phyloP scores from a whole-genome alignment of 805 yeast species.

The Candida sithepensis region DNA sequence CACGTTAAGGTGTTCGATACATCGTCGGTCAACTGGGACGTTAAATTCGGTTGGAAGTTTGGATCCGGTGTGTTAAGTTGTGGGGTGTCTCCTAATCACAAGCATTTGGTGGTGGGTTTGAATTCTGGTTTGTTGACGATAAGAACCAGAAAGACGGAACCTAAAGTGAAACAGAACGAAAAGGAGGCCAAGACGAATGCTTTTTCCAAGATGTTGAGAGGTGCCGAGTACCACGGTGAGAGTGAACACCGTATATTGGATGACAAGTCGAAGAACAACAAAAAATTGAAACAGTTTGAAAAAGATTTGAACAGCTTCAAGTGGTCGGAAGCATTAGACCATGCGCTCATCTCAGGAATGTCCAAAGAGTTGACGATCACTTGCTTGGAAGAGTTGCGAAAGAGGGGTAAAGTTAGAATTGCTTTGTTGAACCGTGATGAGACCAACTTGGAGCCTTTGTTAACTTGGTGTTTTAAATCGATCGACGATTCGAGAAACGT shows the following conservation, averaged over 20 bases:
- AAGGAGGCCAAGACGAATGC: constrained; percentile 52
- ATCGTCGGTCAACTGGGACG: constrained; percentile 68
- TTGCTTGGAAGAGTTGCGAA: constrained; percentile 79
- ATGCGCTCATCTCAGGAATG: constrained; percentile 76
- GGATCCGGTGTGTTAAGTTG: constrained; percentile 90
- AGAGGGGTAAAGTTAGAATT: constrained; percentile 84
- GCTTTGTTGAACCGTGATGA: constrained; percentile 83
- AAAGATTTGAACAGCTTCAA: constrained; percentile 79
- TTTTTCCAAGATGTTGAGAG: constrained; percentile 81
- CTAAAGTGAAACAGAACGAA: constrained; percentile 49
- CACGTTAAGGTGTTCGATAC: constrained; percentile 94
- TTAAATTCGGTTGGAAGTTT: constrained; percentile 95
- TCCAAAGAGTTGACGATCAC: constrained; percentile 79
- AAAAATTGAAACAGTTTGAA: constrained; percentile 78
- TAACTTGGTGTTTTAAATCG: constrained; percentile 75
- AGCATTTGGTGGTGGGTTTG: constrained; percentile 90
- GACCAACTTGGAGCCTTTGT: constrained; percentile 69
- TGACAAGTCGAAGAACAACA: constrained; percentile 47
- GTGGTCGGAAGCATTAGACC: constrained; percentile 90
- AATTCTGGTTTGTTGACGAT: constrained; percentile 86
- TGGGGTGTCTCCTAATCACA: constrained; percentile 82
- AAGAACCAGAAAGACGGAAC: constrained; percentile 76
- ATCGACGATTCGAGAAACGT: constrained; percentile 78
- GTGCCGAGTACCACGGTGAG: constrained; percentile 88
- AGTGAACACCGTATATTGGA: constrained; percentile 70